A percentile compares a stretch with the other conserved stretches of the same genome.
These are phyloP conservation scores for Apodospora peruviana DNA, from an alignment of 495 filamentous ascomycete species.

Conservation along the genomic window DNA sequence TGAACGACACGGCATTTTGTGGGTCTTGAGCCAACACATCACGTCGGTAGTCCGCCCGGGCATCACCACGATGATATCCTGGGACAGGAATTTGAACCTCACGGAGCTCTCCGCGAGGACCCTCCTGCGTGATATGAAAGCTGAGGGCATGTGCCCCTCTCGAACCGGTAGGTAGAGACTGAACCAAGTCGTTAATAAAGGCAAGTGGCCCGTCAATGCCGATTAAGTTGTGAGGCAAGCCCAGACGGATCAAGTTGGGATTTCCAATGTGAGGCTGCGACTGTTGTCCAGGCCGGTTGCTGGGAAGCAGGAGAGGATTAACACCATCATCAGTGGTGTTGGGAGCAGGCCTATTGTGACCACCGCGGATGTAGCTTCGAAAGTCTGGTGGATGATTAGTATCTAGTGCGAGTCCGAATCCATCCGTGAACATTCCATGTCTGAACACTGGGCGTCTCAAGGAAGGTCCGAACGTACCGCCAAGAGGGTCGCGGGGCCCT, in stretches of 20 bases:
- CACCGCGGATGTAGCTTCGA: slow-evolving; percentile 28
- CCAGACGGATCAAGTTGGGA: slow-evolving; percentile 29
- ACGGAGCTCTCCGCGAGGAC: slow-evolving; percentile 28
- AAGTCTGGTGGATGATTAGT: slow-evolving; percentile 24
- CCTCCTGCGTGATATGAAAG: slow-evolving; percentile 35
- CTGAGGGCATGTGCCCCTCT: slow-evolving; percentile 38
- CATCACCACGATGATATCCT: slow-evolving; percentile 21
- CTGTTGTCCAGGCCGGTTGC: slow-evolving; percentile 29
- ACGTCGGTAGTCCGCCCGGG: slow-evolving; percentile 34
- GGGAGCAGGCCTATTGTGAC: slow-evolving; percentile 18
- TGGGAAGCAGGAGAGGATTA: slow-evolving; percentile 66
- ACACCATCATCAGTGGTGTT: slow-evolving; percentile 62
- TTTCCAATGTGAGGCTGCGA: slow-evolving; percentile 24
- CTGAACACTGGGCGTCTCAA: background rate
- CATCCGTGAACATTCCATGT: background rate
- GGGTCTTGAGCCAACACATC: slow-evolving; percentile 43
- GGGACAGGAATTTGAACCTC: slow-evolving; percentile 31
- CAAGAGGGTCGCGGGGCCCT: slow-evolving; percentile 37
- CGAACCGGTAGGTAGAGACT: slow-evolving; percentile 15
- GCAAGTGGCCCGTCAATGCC: slow-evolving; percentile 32
- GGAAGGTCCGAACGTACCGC: slow-evolving; percentile 30
- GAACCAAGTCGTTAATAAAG: slow-evolving; percentile 37
- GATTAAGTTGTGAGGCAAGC: slow-evolving; percentile 22
- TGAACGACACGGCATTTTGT: slow-evolving; percentile 61
- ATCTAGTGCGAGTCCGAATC: background rate